These are phyloP conservation scores for Chaetoceros muelleri DNA, from an alignment of 108 stramenopile species.

Conservation along the genomic window DNA sequence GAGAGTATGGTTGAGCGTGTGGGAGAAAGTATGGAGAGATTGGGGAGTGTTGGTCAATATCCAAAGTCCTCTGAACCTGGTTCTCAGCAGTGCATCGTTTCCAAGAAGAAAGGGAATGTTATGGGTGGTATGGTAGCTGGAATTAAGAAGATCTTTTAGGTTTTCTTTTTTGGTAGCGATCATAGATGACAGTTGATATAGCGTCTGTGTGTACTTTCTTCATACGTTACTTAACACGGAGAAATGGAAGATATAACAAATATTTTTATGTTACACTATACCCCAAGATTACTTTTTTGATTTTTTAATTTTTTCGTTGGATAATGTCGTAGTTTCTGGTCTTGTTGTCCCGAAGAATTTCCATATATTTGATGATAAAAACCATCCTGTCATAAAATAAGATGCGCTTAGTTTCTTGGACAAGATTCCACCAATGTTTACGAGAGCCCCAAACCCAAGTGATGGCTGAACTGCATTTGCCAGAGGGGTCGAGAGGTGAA, in stretches of 20 bases:
- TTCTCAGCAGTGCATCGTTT: conserved; percentile 24
- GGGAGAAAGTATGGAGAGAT: conserved; percentile 71
- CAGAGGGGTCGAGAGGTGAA: background rate
- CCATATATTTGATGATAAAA: background rate
- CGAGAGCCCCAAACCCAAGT: background rate
- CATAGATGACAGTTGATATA: no score
- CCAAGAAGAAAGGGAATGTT: background rate
- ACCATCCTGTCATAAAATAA: background rate
- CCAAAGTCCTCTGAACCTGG: conserved; percentile 28
- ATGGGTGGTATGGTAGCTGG: background rate
- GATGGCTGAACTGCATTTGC: background rate
- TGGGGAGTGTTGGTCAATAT: conserved; percentile 61
- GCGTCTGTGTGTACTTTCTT: no score
- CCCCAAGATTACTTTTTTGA: no score
- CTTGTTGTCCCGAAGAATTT: background rate
- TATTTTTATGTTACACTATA: no score
- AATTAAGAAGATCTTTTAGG: no score
- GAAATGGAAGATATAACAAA: no score
- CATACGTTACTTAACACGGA: no score
- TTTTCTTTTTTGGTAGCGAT: no score
- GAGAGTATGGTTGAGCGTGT: conserved; percentile 83
- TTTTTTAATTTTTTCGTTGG: no score
- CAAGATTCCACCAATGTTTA: background rate
- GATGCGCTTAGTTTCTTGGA: background rate
- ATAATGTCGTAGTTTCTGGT: background rate